phyloP scores from a whole-genome alignment of 179 eudicot genomes.

The Silene noctiflora region DNA sequence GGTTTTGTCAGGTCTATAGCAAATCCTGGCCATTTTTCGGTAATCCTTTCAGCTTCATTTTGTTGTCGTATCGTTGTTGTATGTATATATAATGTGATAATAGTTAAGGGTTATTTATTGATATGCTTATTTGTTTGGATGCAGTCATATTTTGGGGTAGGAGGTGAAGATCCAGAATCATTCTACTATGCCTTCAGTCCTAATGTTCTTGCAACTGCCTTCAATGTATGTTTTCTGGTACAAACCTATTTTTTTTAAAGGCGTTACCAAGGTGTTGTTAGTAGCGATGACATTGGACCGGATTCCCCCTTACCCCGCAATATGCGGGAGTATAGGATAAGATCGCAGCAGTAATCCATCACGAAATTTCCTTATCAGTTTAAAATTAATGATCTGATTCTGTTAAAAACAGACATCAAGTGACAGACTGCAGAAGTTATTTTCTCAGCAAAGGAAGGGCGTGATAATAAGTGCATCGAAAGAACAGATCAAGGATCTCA shows the following conservation, averaged over 20 bases:
- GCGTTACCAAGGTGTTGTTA: no score
- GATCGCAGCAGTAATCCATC: no score
- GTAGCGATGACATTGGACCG: background rate
- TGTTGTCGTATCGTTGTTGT: background rate
- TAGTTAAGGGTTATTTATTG: background rate
- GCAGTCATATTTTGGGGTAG: constrained; percentile 1
- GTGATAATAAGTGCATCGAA: background rate
- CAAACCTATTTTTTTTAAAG: no score
- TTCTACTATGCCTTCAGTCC: constrained; percentile 8
- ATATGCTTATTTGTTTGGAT: background rate
- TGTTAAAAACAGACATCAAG: constrained; percentile 2
- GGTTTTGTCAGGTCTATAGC: background rate
- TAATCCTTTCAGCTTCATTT: background rate
- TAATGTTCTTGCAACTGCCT: background rate
- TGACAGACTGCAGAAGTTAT: constrained; percentile 10
- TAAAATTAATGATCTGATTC: background rate
- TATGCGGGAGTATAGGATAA: no score
- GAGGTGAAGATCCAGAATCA: constrained; percentile 15
- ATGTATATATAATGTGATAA: background rate
- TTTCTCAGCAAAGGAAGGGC: constrained; percentile 1
- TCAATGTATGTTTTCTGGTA: constrained; percentile 2
- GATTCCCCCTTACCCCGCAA: no score
- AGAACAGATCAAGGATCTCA: constrained; percentile 1
- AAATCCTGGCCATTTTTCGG: background rate
- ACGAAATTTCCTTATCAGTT: background rate